phyloP scores from a whole-genome alignment of 2,329 filamentous ascomycete genomes.

The Fusarium nygamai region DNA sequence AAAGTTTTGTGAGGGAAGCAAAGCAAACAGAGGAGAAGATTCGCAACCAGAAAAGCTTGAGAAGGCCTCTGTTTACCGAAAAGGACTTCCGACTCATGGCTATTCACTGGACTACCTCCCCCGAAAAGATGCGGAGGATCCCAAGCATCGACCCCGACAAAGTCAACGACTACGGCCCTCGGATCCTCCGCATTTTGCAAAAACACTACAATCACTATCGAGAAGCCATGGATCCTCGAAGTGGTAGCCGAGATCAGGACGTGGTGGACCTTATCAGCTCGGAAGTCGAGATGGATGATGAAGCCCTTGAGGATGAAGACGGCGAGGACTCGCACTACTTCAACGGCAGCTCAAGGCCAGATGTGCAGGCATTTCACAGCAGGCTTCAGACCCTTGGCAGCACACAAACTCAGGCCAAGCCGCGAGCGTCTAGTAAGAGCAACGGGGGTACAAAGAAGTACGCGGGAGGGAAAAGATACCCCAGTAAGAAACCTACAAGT shows the following conservation, averaged over 20 bases:
- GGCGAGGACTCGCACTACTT: conserved; percentile 62
- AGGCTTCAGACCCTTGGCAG: conserved; percentile 45
- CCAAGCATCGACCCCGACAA: conserved; percentile 70
- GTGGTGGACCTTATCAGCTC: conserved; percentile 67
- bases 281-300: conserved; percentile 52
- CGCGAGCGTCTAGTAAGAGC: conserved; percentile 41
- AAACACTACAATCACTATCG: conserved; percentile 58
- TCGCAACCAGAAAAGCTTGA: conserved; percentile 66
- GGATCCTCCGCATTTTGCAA: conserved; percentile 68
- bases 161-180: conserved; percentile 68
- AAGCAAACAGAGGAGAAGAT: conserved; percentile 69
- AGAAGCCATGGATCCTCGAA: conserved; percentile 58
- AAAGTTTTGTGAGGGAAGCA: conserved; percentile 71
- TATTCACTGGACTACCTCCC: conserved; percentile 70
- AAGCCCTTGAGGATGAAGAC: conserved; percentile 50
- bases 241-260: conserved; percentile 46
- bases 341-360: conserved; percentile 37
- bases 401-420: conserved; percentile 41
- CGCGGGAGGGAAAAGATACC: conserved; percentile 44
- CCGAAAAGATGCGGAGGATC: conserved; percentile 71
- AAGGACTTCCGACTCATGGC: conserved; percentile 78
- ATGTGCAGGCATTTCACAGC: conserved; percentile 50
- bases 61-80: conserved; percentile 73
- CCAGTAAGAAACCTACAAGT: conserved; percentile 44
- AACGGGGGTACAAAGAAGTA: conserved; percentile 43